phyloP scores from a whole-genome alignment of 805 yeast species.

The Wickerhamiella kurtzmanii region DNA sequence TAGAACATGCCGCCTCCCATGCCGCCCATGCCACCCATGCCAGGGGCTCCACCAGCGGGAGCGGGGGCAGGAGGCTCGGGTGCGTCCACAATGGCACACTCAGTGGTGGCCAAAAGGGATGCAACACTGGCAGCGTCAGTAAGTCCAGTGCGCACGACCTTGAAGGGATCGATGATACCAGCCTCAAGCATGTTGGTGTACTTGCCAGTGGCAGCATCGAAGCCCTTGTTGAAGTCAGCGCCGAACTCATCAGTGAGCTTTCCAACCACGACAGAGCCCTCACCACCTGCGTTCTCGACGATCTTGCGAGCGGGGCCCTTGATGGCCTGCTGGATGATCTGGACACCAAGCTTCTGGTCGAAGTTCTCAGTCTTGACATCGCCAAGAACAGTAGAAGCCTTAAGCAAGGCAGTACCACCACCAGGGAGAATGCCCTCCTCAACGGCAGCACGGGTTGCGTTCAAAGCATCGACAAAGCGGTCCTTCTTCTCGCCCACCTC shows the following conservation, averaged over 20 bases:
- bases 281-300: slow-evolving; percentile 93
- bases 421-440: slow-evolving; percentile 98
- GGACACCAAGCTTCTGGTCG: slow-evolving; percentile 93
- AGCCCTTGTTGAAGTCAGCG: slow-evolving; percentile 75
- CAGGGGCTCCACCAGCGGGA: slow-evolving; percentile 40
- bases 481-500: slow-evolving; percentile 99
- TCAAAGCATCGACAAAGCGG: slow-evolving; percentile 94
- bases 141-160: slow-evolving; percentile 90
- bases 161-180: slow-evolving; percentile 97
- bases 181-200: slow-evolving; percentile 91
- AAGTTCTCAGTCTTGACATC: slow-evolving; percentile 68
- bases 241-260: slow-evolving; percentile 49
- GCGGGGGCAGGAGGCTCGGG: slow-evolving; percentile 60
- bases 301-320: slow-evolving; percentile 92
- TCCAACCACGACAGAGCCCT: slow-evolving; percentile 93
- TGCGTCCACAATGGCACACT: slow-evolving; percentile 94
- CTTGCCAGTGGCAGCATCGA: slow-evolving; percentile 83
- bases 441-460: slow-evolving; percentile 98
- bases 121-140: slow-evolving; percentile 98
- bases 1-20: slow-evolving; percentile 29
- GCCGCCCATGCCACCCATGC: slow-evolving; percentile 57
- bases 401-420: slow-evolving; percentile 96
- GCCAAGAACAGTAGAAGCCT: slow-evolving; percentile 71
- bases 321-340: slow-evolving; percentile 82
- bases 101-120: slow-evolving; percentile 91